Conservation (phyloP, 192 early-diverging fungal species). For the Backusella liffmaniae region DNA sequence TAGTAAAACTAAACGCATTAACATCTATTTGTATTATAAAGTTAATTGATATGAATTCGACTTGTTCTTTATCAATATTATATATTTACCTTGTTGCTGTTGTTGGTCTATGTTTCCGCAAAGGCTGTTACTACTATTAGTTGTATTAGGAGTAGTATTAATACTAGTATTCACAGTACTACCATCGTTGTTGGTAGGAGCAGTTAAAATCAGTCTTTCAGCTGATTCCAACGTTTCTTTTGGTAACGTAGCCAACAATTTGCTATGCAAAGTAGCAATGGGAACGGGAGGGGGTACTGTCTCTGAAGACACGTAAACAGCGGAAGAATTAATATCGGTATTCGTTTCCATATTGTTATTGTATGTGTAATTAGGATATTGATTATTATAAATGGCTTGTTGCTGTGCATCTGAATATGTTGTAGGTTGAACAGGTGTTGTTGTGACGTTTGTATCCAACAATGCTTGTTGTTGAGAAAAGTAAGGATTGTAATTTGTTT, state of each 20-base stretch:
- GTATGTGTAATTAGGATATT: not conserved
- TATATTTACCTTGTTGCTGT: not conserved
- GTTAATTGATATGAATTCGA: not conserved
- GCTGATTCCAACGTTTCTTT: conserved; percentile 6
- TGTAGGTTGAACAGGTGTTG: not conserved
- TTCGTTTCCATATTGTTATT: not conserved
- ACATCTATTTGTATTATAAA: not conserved
- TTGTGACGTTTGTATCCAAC: not conserved
- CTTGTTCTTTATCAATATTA: not conserved
- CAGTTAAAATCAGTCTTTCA: not conserved
- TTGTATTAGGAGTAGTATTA: not conserved
- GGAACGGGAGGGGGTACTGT: conserved; percentile 8
- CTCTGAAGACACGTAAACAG: conserved; percentile 6
- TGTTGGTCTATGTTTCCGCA: not conserved
- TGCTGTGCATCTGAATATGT: not conserved
- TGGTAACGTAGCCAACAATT: conserved; percentile 16
- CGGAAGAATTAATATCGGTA: not conserved
- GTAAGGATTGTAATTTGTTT: conserved; percentile 9
- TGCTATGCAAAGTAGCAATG: conserved; percentile 11
- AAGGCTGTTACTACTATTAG: not conserved
- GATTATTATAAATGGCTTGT: not conserved
- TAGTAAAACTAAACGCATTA: conserved; percentile 3
- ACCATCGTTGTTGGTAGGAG: not conserved
- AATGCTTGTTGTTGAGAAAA: not conserved
- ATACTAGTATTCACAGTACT: not conserved